Evolutionary conservation across 805 yeast species (phyloP), one percentile per base, ranked within the genome.

Genomic region (Tetrapisispora namnaoensis): DNA sequence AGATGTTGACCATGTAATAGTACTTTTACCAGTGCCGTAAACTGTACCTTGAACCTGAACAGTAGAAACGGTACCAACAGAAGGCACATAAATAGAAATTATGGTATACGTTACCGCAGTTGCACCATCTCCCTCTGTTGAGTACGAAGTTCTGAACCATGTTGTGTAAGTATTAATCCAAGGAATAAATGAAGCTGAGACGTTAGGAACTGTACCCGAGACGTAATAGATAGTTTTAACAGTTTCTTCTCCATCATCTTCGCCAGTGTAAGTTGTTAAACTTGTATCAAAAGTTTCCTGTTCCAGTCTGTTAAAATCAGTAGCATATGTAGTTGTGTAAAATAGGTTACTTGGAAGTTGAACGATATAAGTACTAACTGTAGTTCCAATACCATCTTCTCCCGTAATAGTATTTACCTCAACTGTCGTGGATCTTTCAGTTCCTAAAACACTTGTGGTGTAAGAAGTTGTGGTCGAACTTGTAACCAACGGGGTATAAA

Each of bases 161-260:
- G 17, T 16, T 3, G 45, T 34, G 20, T 22, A 34, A 21, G 27
- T 20, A 21, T 24, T 35, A 16, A 22, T n/a, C 45, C 45, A 42
- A 4, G 38, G 38, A 20, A 32, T 14, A 35, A 20, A 42, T 14
- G 38, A 18, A n/a, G 38, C 45, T 4, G 20, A 30, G 11, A 42
- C 45, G 18, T 42, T 34, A 17, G 45, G 45, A 34, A 42, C 45
- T 7, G 37, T 42, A 32, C 45, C 45, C 3, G 45, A 42, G 4
- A 42, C 45, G 20, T 34, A 34, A 34, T 42, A 42, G 6, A 35
- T 42, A 7, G 45, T 42, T 34, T 13, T 32, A 11, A 35, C n/a
- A 16, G 38, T 34, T 22, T 17, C 17, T 11, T 28, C 44, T 10
- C 28, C 37, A 30, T 28, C 37, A 30, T 28, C 37, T n/a, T 13